Conservation (phyloP, 2,329 filamentous ascomycete species). For the Trichophyton verrucosum region DNA sequence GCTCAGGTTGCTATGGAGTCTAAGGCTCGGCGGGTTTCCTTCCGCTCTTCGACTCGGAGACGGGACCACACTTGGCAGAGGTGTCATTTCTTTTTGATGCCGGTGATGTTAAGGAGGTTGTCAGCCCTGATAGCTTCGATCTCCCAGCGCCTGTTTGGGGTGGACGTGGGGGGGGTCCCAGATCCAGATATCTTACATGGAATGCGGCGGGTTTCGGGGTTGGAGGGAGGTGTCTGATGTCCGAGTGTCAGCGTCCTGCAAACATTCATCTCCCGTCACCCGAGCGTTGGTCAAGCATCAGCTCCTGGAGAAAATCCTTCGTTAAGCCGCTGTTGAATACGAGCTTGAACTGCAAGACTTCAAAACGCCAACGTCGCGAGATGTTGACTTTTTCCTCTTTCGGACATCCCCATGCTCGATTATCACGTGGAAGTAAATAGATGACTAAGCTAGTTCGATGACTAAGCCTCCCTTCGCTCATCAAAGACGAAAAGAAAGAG, state of each 20-base stretch:
- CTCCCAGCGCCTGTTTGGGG: background rate
- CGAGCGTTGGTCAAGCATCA: background rate
- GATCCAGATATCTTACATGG: background rate
- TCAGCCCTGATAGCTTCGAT: background rate
- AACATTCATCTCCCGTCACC: background rate
- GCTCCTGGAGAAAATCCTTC: background rate
- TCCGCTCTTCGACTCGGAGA: background rate
- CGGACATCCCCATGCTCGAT: background rate
- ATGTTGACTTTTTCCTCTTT: background rate
- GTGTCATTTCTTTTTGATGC: background rate
- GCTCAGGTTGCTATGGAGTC: background rate
- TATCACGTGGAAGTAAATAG: background rate
- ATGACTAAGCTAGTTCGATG: background rate
- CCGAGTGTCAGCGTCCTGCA: background rate
- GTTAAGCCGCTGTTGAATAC: background rate
- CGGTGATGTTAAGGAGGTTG: background rate
- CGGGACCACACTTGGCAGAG: background rate
- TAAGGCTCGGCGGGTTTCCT: background rate
- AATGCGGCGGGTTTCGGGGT: background rate
- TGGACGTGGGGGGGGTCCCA: background rate
- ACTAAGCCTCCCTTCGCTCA: too few relatives aligned
- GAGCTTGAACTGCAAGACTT: background rate
- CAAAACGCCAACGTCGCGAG: background rate
- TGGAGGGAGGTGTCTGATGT: background rate
- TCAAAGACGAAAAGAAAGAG: too few relatives aligned